These are phyloP conservation scores for Aureobasidium zeae DNA, from an alignment of 2,329 filamentous ascomycete genomes.

Conservation along the genomic window DNA sequence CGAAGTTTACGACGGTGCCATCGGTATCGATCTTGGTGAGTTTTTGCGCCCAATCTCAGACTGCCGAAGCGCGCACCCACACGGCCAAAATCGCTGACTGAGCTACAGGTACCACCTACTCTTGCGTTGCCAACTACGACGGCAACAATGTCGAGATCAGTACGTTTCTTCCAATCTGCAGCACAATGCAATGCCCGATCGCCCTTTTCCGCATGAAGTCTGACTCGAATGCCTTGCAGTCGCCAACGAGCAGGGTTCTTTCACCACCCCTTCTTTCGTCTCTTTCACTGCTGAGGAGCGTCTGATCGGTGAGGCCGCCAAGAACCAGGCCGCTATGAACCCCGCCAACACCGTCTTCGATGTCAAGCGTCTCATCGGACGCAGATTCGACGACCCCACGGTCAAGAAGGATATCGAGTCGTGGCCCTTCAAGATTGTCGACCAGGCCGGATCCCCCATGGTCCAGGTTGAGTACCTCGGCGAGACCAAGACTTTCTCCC, in stretches of 20 bases:
- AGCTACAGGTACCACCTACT: slow-evolving; percentile 87
- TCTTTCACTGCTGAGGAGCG: slow-evolving; percentile 98
- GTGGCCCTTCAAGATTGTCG: slow-evolving; percentile 98
- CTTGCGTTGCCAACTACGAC: slow-evolving; percentile 98
- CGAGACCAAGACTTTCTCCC: slow-evolving; percentile 91
- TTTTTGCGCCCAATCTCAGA: slow-evolving; percentile 23
- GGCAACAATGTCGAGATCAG: slow-evolving; percentile 99
- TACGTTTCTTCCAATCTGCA: slow-evolving; percentile 38
- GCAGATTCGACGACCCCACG: slow-evolving; percentile 85
- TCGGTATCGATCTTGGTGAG: slow-evolving; percentile 99
- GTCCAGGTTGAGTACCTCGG: slow-evolving; percentile 94
- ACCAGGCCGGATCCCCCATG: slow-evolving; percentile 77
- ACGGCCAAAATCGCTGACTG: slow-evolving; percentile 21
- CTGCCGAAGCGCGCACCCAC: slow-evolving; percentile 6
- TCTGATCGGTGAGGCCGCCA: slow-evolving; percentile 97
- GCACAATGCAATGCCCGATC: background rate
- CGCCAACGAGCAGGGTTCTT: slow-evolving; percentile 99
- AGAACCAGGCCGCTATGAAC: slow-evolving; percentile 99
- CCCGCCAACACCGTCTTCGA: slow-evolving; percentile 97
- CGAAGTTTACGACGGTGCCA: slow-evolving; percentile 98
- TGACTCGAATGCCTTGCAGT: slow-evolving; percentile 39
- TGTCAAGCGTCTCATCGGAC: slow-evolving; percentile 98
- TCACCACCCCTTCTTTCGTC: slow-evolving; percentile 98
- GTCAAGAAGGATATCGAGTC: slow-evolving; percentile 99
- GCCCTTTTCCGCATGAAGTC: slow-evolving; percentile 9